Evolutionary conservation across 1,284 basidiomycete genomes (phyloP), one percentile per base, ranked within the genome.

Genomic region (Takashimella tepidaria): DNA sequence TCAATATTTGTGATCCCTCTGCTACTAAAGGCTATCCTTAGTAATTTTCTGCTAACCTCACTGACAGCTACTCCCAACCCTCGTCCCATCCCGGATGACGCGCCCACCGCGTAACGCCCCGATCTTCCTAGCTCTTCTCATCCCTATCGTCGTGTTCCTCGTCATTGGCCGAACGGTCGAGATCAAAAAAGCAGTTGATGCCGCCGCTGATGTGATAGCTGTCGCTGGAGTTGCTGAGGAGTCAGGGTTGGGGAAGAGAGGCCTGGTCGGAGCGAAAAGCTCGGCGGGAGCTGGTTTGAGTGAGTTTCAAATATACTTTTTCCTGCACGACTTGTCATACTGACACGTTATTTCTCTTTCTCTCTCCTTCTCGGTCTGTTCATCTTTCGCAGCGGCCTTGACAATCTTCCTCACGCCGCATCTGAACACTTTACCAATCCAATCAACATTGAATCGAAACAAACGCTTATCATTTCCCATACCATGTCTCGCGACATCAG

Each of bases 351-450:
- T n/a, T n/a, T n/a, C n/a, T n/a, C n/a, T n/a, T n/a, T n/a, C 25
- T 23, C 10, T 16, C 13, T 3, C 12, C 25, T 22, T 3, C 1
- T 22, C 6, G 11, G 3, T 13, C 25, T 4, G 12, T 50, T 58
- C 24, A 56, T 50, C 11, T 21, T 20, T 22, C 19, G 19, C 49
- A 76, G 73, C 74, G 12, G 66, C 71, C 10, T 61, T 76, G 6
- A 64, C 70, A 3, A 62, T 76, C 49, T 69, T 75, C 57, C 66
- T 75, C 55, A 67, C 72, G 4, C 73, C 75, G 3, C 75, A 76
- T 44, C 51, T 75, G 44, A 71, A 70, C 47, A 76, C 74, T 0
- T 61, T 77, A 2, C 69, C 72, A 2, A 70, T 75, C 21, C 74
- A 77, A 50, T 51, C 63, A 6, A 61, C 64, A 3, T 60, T 76